phyloP scores from a whole-genome alignment of 2,329 filamentous ascomycete species.

The Calonectria multiphialidica region DNA sequence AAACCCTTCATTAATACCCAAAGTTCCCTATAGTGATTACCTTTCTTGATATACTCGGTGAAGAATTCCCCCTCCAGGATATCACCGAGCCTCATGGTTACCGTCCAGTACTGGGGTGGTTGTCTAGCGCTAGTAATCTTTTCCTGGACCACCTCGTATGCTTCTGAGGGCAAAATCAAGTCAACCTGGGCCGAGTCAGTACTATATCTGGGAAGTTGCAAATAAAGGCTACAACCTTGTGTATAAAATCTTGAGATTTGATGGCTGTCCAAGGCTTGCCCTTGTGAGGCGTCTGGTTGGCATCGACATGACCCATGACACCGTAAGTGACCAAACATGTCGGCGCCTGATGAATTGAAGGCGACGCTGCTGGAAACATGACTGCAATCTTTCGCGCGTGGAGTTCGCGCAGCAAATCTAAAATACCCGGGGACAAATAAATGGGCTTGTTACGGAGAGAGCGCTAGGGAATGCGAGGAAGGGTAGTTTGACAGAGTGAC shows the following conservation, averaged over 20 bases:
- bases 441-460: not conserved
- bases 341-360: conserved; percentile 64
- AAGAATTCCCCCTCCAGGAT: conserved; percentile 83
- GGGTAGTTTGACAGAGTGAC: not conserved
- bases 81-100: conserved; percentile 79
- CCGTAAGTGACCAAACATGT: conserved; percentile 84
- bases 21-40: conserved; percentile 53
- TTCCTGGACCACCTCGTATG: conserved; percentile 65
- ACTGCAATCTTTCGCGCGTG: not conserved
- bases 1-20: not conserved
- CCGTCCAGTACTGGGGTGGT: conserved; percentile 69
- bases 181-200: conserved; percentile 62
- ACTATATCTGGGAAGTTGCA: no score
- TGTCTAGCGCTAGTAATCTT: conserved; percentile 58
- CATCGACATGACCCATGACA: conserved; percentile 76
- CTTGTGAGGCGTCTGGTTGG: conserved; percentile 76
- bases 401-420: not conserved
- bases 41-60: conserved; percentile 84
- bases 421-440: not conserved
- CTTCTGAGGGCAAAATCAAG: conserved; percentile 77
- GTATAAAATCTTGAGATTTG: conserved; percentile 72
- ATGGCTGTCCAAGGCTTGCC: conserved; percentile 83
- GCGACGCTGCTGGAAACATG: conserved; percentile 60
- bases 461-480: not conserved
- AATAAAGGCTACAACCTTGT: conserved; percentile 61